phyloP scores from a whole-genome alignment of 116 monocot species.

The Phalaenopsis hybrid region DNA sequence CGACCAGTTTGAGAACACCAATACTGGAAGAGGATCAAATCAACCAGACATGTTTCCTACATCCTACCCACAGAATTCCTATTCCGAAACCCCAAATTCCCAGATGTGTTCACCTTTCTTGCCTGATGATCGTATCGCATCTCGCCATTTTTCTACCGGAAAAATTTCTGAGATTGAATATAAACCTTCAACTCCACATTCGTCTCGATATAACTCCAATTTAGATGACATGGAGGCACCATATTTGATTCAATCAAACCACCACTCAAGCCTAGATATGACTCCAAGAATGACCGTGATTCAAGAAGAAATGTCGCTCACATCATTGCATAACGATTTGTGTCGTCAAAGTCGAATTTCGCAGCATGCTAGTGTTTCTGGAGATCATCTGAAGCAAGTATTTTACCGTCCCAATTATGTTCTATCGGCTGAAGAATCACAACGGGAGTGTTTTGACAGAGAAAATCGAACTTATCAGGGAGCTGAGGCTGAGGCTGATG shows the following conservation, averaged over 20 bases:
- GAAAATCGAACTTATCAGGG: neutral
- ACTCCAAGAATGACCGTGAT: neutral
- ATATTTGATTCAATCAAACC: neutral
- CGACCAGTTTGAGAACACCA: neutral
- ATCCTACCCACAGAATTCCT: neutral
- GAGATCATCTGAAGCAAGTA: neutral
- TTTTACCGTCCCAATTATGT: conserved; percentile 6
- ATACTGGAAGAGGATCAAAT: conserved; percentile 6
- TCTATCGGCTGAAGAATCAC: conserved; percentile 8
- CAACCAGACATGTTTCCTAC: neutral
- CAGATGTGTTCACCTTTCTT: neutral
- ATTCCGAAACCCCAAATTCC: neutral
- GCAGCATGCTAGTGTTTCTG: conserved; percentile 1
- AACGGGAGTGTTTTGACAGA: neutral
- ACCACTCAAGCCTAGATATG: neutral
- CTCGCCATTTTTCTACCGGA: neutral
- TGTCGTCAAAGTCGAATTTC: neutral
- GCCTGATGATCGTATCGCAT: neutral
- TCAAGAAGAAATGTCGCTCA: neutral
- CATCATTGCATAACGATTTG: neutral
- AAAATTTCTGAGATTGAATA: neutral
- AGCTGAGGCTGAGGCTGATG: neutral
- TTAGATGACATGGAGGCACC: neutral
- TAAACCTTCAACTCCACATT: neutral
- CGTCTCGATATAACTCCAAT: neutral